These are phyloP conservation scores for Vitis rotundifolia DNA, from an alignment of 164 flowering plant genomes.

Conservation along the genomic window DNA sequence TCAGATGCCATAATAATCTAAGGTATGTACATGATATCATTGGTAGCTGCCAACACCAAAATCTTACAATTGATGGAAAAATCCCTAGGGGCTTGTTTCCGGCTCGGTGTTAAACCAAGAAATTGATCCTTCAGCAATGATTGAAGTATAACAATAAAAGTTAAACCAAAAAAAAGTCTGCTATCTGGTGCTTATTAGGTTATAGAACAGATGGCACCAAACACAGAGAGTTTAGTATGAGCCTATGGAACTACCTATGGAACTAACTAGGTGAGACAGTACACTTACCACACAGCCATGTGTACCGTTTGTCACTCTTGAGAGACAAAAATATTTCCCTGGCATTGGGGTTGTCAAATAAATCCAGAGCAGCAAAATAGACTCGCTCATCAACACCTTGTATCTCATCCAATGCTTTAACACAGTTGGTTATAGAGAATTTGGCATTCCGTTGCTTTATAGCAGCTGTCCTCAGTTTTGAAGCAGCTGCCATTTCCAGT, in stretches of 20 bases:
- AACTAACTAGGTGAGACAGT: not conserved
- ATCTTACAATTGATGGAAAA: too few relatives aligned
- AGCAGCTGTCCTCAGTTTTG: constrained; percentile 47
- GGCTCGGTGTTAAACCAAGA: too few relatives aligned
- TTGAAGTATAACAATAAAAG: too few relatives aligned
- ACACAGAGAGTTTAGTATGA: not conserved
- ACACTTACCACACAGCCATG: constrained; percentile 52
- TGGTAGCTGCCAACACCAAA: too few relatives aligned
- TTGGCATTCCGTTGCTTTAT: constrained; percentile 24
- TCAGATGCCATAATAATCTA: too few relatives aligned
- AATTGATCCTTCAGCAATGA: too few relatives aligned
- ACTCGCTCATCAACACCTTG: constrained; percentile 36
- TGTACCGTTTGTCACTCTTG: constrained; percentile 41
- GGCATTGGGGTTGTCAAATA: constrained; percentile 47
- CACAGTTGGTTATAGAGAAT: constrained; percentile 45
- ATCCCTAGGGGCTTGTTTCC: too few relatives aligned
- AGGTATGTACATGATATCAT: too few relatives aligned
- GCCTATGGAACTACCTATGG: not conserved
- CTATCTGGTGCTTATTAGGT: too few relatives aligned
- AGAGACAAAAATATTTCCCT: constrained; percentile 64
- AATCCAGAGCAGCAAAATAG: constrained; percentile 56
- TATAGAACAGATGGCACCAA: not conserved
- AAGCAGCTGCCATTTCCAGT: constrained; percentile 60
- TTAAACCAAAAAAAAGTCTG: too few relatives aligned
- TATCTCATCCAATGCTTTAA: constrained; percentile 50